Evolutionary conservation across 345 rosid species (phyloP), one percentile per base, ranked within the genome.

Genomic region (Garcia nutans): DNA sequence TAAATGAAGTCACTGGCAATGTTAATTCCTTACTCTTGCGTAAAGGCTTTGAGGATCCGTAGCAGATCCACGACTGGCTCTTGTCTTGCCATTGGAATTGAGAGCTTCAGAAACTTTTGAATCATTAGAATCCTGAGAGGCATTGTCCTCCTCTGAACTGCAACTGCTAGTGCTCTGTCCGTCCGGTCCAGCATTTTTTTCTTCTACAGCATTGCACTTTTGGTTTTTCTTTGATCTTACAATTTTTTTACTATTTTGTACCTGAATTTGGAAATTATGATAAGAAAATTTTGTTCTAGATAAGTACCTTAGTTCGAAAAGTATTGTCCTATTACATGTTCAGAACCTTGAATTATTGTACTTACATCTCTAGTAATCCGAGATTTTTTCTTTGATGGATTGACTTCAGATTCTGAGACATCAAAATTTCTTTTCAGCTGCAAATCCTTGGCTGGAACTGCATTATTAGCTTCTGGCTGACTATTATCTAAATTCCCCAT

Each of bases 41-140:
- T 95, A 95, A 65, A 93, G 90, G 85, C 99, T 95, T 77, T 93
- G 99, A 72, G 98, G 97, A 82, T 94, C 98, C 5, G 95, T 90
- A 31, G 98, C 97, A n/a, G 95, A 83, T 26, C 97, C 99, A 74
- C 91, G 84, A 47, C 85, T 68, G 65, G 97, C 92, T 83, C 97
- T 89, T 37, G 86, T 72, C 80, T 89, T 92, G 69, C 87, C 96
- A 71, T 81, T 89, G 66, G 78, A 78, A 80, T 85, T 86, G 69
- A 86, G 80, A 64, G 83, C 80, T 74, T 44, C 73, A 75, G 86
- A 76, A 17, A 79, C 56, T 58, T 85, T 83, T 11, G 82, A 73
- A 31, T 81, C 74, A 33, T 76, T 84, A 55, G 82, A 59, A 59
- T 76, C 89, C 64, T 79, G 87, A 37, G 93, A 89, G 64, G 81